Conservation (phyloP, 768 basidiomycete genomes). For the Tremella fuciformis region DNA sequence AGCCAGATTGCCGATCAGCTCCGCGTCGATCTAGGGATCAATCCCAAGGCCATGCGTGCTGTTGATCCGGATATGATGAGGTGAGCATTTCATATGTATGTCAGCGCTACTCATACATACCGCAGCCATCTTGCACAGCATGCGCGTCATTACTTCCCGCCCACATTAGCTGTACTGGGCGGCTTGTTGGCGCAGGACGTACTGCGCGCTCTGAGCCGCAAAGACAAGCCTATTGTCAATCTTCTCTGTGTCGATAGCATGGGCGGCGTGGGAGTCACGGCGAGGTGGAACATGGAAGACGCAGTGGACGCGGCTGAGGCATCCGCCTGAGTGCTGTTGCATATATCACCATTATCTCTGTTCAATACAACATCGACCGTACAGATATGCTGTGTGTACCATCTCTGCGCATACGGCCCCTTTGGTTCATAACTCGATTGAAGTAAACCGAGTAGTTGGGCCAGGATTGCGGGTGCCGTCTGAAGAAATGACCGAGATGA, state of each 20-base stretch:
- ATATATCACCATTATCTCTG: too few relatives aligned
- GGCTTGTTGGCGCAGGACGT: conserved; percentile 94
- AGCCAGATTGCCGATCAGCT: conserved; percentile 64
- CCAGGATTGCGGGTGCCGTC: too few relatives aligned
- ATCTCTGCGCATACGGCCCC: too few relatives aligned
- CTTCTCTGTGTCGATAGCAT: conserved; percentile 74
- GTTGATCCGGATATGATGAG: conserved; percentile 61
- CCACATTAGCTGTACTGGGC: conserved; percentile 89
- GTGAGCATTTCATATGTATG: conserved; percentile 53
- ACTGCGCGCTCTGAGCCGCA: conserved; percentile 80
- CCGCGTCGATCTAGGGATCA: conserved; percentile 64
- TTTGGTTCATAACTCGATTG: too few relatives aligned
- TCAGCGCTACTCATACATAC: background rate
- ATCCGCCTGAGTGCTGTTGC: too few relatives aligned
- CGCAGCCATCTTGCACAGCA: conserved; percentile 65
- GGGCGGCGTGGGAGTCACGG: conserved; percentile 37
- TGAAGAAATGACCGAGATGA: too few relatives aligned
- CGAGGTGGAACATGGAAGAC: conserved; percentile 42
- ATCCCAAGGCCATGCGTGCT: conserved; percentile 49
- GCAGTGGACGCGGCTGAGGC: conserved; percentile 20
- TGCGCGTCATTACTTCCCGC: conserved; percentile 82
- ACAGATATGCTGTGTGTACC: too few relatives aligned
- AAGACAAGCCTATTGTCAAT: conserved; percentile 90
- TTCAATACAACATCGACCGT: too few relatives aligned
- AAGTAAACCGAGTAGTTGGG: too few relatives aligned